Percentiles rank a stretch among this genome's conserved stretches.
These are phyloP conservation scores for Musa troglodytarum DNA, from an alignment of 176 grass and related monocot genomes.

Conservation along the genomic window DNA sequence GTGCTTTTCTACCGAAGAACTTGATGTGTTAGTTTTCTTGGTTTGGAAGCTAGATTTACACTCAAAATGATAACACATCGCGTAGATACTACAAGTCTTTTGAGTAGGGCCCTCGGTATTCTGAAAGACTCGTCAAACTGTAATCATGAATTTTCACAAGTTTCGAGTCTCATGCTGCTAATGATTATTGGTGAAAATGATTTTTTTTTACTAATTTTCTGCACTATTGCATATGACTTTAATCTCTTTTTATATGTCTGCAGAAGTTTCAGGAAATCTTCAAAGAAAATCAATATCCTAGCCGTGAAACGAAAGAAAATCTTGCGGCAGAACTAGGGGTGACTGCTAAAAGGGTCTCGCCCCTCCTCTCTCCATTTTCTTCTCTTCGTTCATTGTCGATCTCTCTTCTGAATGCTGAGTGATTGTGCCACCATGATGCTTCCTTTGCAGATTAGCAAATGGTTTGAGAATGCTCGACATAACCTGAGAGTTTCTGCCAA, in stretches of 20 bases:
- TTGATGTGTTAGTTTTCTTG: too few relatives aligned
- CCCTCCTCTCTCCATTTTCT: constrained; percentile 7
- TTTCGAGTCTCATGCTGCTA: neutral
- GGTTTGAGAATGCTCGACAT: constrained; percentile 11
- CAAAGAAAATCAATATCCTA: constrained; percentile 56
- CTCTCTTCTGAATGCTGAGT: too few relatives aligned
- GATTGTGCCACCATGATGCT: neutral
- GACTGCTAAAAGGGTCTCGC: constrained; percentile 45
- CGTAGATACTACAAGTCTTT: too few relatives aligned
- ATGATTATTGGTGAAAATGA: neutral
- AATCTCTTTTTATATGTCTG: neutral
- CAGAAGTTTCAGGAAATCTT: constrained; percentile 47
- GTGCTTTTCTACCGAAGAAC: too few relatives aligned
- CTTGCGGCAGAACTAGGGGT: constrained; percentile 47
- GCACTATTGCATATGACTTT: neutral
- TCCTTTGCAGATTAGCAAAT: constrained; percentile 13
- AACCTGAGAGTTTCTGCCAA: neutral
- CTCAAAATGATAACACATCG: too few relatives aligned
- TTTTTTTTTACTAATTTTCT: neutral
- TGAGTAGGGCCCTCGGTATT: too few relatives aligned
- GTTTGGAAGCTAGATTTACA: too few relatives aligned
- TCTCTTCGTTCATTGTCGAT: neutral
- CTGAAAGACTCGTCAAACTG: too few relatives aligned
- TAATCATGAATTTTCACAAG: neutral
- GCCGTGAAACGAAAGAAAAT: constrained; percentile 37